phyloP scores from a whole-genome alignment of 768 basidiomycete genomes.

The Auricularia sp. region DNA sequence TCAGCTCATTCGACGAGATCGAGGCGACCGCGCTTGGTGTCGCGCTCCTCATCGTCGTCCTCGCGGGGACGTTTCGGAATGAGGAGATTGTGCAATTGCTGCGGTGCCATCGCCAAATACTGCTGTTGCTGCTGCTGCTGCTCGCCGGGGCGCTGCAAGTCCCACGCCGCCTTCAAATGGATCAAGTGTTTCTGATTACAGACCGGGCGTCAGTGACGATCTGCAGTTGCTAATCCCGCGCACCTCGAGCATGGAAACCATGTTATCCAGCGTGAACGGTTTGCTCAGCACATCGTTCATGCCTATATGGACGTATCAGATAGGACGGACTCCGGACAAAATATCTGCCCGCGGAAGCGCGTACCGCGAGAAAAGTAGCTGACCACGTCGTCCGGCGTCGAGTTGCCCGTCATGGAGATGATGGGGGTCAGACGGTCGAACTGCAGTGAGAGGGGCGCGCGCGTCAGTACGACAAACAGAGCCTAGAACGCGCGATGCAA shows the following conservation, averaged over 20 bases:
- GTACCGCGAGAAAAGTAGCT: constrained; percentile 62
- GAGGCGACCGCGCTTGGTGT: not conserved
- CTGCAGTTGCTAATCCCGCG: constrained; percentile 2
- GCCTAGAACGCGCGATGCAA: not conserved
- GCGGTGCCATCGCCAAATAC: not conserved
- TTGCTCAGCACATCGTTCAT: constrained; percentile 99
- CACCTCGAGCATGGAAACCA: constrained; percentile 89
- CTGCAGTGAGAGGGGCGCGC: constrained; percentile 27
- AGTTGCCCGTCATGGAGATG: constrained; percentile 96
- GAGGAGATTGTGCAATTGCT: not conserved
- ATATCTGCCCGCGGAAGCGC: not conserved
- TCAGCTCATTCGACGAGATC: not conserved
- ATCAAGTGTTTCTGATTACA: not conserved
- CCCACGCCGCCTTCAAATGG: not conserved
- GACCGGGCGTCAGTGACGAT: not conserved
- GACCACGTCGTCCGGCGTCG: constrained; percentile 83
- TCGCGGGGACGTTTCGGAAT: not conserved
- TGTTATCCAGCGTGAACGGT: constrained; percentile 90
- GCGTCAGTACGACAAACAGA: not conserved
- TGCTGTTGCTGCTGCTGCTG: not conserved
- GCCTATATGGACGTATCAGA: constrained; percentile 28
- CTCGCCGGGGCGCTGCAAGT: not conserved
- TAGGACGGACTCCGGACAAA: not conserved
- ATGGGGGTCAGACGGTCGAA: constrained; percentile 95
- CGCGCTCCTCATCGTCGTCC: not conserved